These are phyloP conservation scores for Claviceps humidiphila DNA, from an alignment of 2,329 filamentous ascomycete species.

Conservation along the genomic window DNA sequence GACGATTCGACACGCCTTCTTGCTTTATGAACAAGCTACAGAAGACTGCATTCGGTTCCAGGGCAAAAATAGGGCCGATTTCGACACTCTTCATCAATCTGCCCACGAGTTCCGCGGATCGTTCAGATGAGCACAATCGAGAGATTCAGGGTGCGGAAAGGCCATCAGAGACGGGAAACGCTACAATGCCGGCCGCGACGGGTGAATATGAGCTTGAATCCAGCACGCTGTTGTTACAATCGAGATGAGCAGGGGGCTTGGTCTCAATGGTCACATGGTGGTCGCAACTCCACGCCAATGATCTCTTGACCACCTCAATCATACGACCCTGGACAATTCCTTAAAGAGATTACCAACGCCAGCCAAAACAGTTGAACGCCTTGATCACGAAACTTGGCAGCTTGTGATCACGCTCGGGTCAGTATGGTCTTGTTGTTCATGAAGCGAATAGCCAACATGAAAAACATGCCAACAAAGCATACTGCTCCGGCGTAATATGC, in stretches of 20 bases:
- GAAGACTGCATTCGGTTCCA: slow-evolving; percentile 12
- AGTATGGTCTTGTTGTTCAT: slow-evolving; percentile 3
- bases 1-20: slow-evolving; percentile 14
- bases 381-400: neutral
- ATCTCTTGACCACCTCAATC: too few relatives aligned
- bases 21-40: slow-evolving; percentile 14
- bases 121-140: slow-evolving; percentile 17
- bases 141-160: slow-evolving; percentile 16
- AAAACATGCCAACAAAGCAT: slow-evolving; percentile 10
- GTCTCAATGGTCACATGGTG: slow-evolving; percentile 13
- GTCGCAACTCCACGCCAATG: slow-evolving; percentile 4
- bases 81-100: slow-evolving; percentile 17
- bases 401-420: slow-evolving; percentile 1
- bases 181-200: neutral
- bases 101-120: slow-evolving; percentile 18
- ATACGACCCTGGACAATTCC: too few relatives aligned
- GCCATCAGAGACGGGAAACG: neutral
- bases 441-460: slow-evolving; percentile 8
- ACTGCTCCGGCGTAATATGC: slow-evolving; percentile 16
- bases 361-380: too few relatives aligned
- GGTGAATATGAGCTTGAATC: slow-evolving; percentile 8
- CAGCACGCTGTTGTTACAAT: slow-evolving; percentile 10
- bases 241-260: slow-evolving; percentile 15
- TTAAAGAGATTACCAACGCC: too few relatives aligned
- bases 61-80: slow-evolving; percentile 15